phyloP scores from a whole-genome alignment of 495 filamentous ascomycete species.

The Durotheca rogersii region DNA sequence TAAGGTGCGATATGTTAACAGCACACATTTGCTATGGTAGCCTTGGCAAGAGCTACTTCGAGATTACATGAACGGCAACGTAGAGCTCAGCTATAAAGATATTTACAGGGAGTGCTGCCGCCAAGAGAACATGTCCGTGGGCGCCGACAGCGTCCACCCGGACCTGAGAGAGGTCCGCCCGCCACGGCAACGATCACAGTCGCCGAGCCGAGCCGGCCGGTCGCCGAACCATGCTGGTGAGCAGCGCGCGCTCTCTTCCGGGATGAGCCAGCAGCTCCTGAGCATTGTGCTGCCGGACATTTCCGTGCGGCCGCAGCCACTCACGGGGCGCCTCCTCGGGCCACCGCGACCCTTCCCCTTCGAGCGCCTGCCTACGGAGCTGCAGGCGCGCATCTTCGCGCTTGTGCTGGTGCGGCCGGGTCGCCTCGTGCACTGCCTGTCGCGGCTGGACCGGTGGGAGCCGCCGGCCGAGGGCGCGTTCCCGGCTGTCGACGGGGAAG shows the following conservation, averaged over 20 bases:
- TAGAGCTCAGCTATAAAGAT: neutral
- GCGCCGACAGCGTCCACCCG: slow-evolving; percentile 27
- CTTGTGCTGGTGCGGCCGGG: slow-evolving; percentile 30
- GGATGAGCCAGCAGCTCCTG: neutral
- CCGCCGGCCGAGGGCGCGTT: too few relatives aligned
- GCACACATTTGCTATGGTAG: slow-evolving; percentile 2
- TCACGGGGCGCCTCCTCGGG: neutral
- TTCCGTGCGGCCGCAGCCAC: neutral
- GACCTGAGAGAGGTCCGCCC: too few relatives aligned
- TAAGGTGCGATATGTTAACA: neutral
- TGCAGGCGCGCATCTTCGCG: slow-evolving; percentile 38
- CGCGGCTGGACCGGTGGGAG: slow-evolving; percentile 47
- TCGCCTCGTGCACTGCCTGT: slow-evolving; percentile 40
- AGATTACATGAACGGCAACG: neutral
- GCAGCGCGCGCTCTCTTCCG: neutral
- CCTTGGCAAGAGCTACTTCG: slow-evolving; percentile 18
- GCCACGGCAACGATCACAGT: too few relatives aligned
- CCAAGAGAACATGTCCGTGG: slow-evolving; percentile 41
- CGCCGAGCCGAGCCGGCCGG: too few relatives aligned
- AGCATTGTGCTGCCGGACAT: neutral
- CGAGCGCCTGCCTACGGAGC: slow-evolving; percentile 28
- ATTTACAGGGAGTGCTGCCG: slow-evolving; percentile 28
- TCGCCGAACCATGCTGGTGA: neutral
- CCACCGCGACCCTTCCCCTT: slow-evolving; percentile 27
- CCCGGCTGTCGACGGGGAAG: too few relatives aligned